Base-by-base conservation (phyloP, 768 basidiomycete species). In the Leccinum pellstonianum region DNA sequence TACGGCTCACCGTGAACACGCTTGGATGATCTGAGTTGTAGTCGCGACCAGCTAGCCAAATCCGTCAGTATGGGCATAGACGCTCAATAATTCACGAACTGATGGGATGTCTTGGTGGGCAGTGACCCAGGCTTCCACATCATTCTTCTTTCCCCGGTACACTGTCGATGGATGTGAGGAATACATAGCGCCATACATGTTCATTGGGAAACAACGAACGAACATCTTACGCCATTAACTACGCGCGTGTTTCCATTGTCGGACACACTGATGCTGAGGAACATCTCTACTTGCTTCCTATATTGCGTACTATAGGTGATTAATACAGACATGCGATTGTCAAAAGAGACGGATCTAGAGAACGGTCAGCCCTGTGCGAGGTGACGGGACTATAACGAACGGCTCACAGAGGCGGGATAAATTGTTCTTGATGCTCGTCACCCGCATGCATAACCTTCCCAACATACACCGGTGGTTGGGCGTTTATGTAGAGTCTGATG, bases 361-460 rank as follows among this genome's bases (percentile, higher is more conserved):
- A 3, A 7, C 23, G 15, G 53, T 66, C 17, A 62, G 12, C 11
- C 23, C 5, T 0, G 8, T 23, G 29, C 25, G 5, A 48, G 47
- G 9, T 5, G 17, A 29, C 5, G 7, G 37, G 35, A 43, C 35
- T 7, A 35, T 6, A 15, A 5, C 12, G 23, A 31, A 14, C 7
- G 29, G 12, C 64, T 43, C 53, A 65, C 64, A 65, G 52, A 49
- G 63, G 56, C 1, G 47, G 49, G 19, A 17, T 1, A 19, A 65
- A 58, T 19, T 62, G 15, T 21, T 54, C 48, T 4, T 9, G 14
- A 37, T 62, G 54, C n/a, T 2, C 10, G 0, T 33, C 38, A 14
- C 38, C 54, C 7, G 51, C 51, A n/a, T 6, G 31, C 2, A 38
- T 1, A 12, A 5, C 17, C 4, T 38, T 38, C 7, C 17, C 14